Base-by-base conservation (phyloP, 2,329 filamentous ascomycete species). In the Fusarium chuoi region DNA sequence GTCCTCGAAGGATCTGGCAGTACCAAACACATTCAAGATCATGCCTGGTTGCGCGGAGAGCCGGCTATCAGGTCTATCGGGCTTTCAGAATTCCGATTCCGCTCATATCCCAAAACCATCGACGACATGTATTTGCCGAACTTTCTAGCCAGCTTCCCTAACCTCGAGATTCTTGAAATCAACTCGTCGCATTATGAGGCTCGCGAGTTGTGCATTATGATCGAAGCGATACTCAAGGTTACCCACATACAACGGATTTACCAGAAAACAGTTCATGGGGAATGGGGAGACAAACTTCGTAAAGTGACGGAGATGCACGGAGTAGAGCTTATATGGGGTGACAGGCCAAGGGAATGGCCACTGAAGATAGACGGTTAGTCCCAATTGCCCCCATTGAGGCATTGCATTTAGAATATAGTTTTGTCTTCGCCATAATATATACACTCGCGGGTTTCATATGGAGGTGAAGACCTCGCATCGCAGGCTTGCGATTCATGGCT, bases 71-170 rank as follows among this genome's bases (percentile, higher is more conserved):
- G 69, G 44, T 78, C 75, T 39, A 75, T 85, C 6, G 81, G 81
- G 8, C 51, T 84, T 35, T 82, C 78, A 45, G 66, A 80, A 36
- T 84, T 85, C 54, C 73, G 77, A 38, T 84, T 84, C 68, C 74
- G 72, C 51, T 56, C 67, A 7, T 77, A 78, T n/a, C 78, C 81
- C 8, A 70, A 61, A 26, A 76, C 73, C 22, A 76, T 81, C 15
- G 68, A 78, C 1, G 78, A 83, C 15, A 48, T 80, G 22, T 79
- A 81, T 2, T 67, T 84, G 20, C 79, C 80, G 4, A 68, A 65
- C 8, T 84, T 84, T 66, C 75, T 84, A 15, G 79, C 78, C 10
- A 82, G 68, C 42, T 82, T 84, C 48, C 82, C 82, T 2, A 80
- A 80, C 33, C 77, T 84, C 13, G 80, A 84, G 64, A 77, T 76